These are phyloP conservation scores for Podospora pseudocomata DNA, from an alignment of 495 filamentous ascomycete genomes.

Conservation along the genomic window DNA sequence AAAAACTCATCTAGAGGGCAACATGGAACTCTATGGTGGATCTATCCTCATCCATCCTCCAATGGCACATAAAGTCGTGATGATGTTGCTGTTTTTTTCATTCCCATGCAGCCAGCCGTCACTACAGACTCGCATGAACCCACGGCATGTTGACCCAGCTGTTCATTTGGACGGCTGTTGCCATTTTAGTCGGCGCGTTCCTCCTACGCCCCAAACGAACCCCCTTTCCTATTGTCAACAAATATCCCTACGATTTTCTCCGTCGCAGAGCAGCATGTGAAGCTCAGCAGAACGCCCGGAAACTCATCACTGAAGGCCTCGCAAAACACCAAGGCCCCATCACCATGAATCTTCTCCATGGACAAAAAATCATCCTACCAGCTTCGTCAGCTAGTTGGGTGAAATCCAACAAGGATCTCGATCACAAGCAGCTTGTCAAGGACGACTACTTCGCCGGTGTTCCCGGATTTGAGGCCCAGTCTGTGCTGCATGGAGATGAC, in stretches of 20 bases:
- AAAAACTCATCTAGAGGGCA: too few species aligned
- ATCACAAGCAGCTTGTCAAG: slow-evolving; percentile 1
- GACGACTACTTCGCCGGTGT: not conserved
- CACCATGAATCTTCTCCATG: not conserved
- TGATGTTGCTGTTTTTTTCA: too few species aligned
- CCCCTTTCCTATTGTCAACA: too few species aligned
- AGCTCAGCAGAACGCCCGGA: not conserved
- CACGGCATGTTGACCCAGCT: too few species aligned
- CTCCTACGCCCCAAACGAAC: too few species aligned
- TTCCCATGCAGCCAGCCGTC: too few species aligned
- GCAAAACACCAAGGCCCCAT: not conserved
- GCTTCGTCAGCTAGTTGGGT: not conserved
- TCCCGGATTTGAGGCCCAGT: not conserved
- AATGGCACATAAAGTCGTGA: too few species aligned
- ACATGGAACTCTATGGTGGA: too few species aligned
- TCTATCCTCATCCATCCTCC: too few species aligned
- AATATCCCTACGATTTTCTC: not conserved
- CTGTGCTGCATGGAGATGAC: not conserved
- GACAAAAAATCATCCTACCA: not conserved
- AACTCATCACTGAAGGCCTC: not conserved
- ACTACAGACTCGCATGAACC: too few species aligned
- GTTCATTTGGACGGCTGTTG: too few species aligned
- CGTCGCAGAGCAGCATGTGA: not conserved
- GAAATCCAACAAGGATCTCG: slow-evolving; percentile 3
- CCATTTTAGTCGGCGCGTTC: too few species aligned